Evolutionary conservation across 1,284 basidiomycete species (phyloP), one percentile per base, ranked within the genome.

Genomic region (Rhodotorula sp.): DNA sequence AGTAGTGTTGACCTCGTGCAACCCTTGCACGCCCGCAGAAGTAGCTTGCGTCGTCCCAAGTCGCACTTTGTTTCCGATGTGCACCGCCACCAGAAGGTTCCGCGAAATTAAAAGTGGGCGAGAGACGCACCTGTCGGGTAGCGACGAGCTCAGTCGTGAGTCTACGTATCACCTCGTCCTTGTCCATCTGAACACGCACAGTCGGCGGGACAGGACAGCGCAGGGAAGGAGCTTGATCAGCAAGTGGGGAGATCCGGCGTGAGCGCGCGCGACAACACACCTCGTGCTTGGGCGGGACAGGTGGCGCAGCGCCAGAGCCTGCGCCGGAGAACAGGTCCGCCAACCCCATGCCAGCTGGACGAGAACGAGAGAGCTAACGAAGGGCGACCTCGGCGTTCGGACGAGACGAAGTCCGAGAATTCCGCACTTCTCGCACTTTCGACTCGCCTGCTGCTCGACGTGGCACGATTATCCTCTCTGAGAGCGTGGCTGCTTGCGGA

Each of bases 91-190:
- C 34, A 34, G 34, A 34, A 34, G 34, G 34, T 34, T 34, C 34
- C 45, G 23, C 61, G 3, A 44, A 8, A 10, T 10, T 21, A n/a
- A 16, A 4, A 23, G 27, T 17, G 14, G 42, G 42, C 7, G 19
- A 17, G 21, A 19, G 2, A 64, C 67, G n/a, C 61, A 70, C 69
- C 69, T 70, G 54, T 12, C 56, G 34, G 1, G 42, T 56, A 25
- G 41, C 41, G 16, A 63, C 64, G 13, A 70, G 50, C 45, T 66
- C 69, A 16, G 50, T 25, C 9, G 54, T 70, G 42, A 70, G 14
- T 25, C 65, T 25, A 13, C 61, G 57, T 4, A 70, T 49, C 5
- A 70, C 53, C 21, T 70, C 69, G n/a, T 66, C 69, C 34, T 63
- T 63, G 55, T 59, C 62, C 44, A 55, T 3, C 25, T 63, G 25